These are phyloP conservation scores for Thecaphora thlaspeos DNA, from an alignment of 1,284 basidiomycete genomes.

Conservation along the genomic window DNA sequence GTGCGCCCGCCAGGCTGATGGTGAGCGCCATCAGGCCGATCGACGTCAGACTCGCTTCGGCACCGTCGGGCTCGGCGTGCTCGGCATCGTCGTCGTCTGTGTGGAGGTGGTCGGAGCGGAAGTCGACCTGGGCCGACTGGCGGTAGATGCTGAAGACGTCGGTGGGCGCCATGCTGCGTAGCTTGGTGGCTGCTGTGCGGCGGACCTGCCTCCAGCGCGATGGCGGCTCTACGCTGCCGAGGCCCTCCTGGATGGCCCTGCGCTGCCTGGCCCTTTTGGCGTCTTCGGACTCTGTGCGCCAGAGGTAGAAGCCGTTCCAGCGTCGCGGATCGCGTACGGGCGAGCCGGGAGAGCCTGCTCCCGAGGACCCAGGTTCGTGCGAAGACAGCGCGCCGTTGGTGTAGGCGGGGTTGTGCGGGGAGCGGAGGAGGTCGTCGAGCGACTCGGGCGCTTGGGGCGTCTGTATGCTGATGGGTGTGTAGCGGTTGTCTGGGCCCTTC, in stretches of 20 bases:
- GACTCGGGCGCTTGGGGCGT: constrained; percentile 28
- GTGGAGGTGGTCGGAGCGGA: constrained; percentile 1
- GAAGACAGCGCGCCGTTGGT: too few relatives aligned
- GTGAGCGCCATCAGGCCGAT: constrained; percentile 62
- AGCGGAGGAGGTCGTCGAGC: constrained; percentile 32
- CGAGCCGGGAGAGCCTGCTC: too few relatives aligned
- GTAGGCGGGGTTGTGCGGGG: constrained; percentile 23
- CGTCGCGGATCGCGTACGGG: constrained; percentile 20
- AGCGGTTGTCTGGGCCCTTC: too few relatives aligned
- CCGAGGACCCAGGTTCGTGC: too few relatives aligned
- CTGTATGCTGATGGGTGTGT: constrained; percentile 7
- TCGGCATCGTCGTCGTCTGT: background rate
- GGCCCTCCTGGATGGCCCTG: constrained; percentile 4
- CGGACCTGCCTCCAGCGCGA: background rate
- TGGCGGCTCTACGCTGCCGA: background rate
- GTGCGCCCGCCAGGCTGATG: constrained; percentile 70
- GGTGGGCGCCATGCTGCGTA: constrained; percentile 2
- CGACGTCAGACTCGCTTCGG: constrained; percentile 41
- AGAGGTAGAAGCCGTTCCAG: constrained; percentile 41
- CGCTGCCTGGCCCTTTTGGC: constrained; percentile 13
- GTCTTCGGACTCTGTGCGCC: constrained; percentile 41
- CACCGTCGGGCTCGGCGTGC: constrained; percentile 4
- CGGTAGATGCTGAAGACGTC: constrained; percentile 16
- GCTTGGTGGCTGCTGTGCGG: background rate
- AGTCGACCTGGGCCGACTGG: background rate